phyloP scores from a whole-genome alignment of 257 asterid genomes.

The Jasminum sambac region DNA sequence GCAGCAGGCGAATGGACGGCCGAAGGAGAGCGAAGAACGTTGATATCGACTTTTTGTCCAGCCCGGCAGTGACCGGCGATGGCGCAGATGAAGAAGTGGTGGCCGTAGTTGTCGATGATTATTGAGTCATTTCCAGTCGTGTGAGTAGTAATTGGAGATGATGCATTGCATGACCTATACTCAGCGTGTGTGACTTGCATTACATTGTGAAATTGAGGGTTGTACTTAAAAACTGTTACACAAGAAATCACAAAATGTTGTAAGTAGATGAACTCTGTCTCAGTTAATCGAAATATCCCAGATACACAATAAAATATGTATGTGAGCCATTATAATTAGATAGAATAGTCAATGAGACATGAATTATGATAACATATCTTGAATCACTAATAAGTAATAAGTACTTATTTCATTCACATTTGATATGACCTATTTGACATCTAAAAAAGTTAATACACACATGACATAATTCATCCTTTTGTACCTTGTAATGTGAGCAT shows the following conservation, averaged over 20 bases:
- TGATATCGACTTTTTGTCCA: conserved; percentile 81
- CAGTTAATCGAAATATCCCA: too few relatives aligned
- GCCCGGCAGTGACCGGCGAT: conserved; percentile 87
- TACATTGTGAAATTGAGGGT: conserved; percentile 82
- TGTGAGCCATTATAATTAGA: too few relatives aligned
- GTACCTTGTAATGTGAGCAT: too few relatives aligned
- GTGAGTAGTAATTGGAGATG: conserved; percentile 69
- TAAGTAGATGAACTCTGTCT: not conserved
- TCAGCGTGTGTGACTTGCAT: conserved; percentile 69
- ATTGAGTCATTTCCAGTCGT: conserved; percentile 85
- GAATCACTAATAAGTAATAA: too few relatives aligned
- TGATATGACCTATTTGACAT: too few relatives aligned
- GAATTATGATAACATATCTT: too few relatives aligned
- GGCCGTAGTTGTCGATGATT: conserved; percentile 54
- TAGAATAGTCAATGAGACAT: too few relatives aligned
- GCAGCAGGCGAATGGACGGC: conserved; percentile 44
- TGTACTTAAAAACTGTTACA: conserved; percentile 61
- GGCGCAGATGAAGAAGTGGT: conserved; percentile 77
- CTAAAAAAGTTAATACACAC: too few relatives aligned
- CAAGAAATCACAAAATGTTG: not conserved
- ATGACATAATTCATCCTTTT: too few relatives aligned
- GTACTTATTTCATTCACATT: too few relatives aligned
- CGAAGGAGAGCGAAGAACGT: conserved; percentile 42
- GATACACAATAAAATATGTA: too few relatives aligned
- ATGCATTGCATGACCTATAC: conserved; percentile 63